Percentiles rank a stretch among this genome's conserved stretches.
These are phyloP conservation scores for Fragilariopsis cylindrus DNA, from an alignment of 108 stramenopile genomes.

Conservation along the genomic window DNA sequence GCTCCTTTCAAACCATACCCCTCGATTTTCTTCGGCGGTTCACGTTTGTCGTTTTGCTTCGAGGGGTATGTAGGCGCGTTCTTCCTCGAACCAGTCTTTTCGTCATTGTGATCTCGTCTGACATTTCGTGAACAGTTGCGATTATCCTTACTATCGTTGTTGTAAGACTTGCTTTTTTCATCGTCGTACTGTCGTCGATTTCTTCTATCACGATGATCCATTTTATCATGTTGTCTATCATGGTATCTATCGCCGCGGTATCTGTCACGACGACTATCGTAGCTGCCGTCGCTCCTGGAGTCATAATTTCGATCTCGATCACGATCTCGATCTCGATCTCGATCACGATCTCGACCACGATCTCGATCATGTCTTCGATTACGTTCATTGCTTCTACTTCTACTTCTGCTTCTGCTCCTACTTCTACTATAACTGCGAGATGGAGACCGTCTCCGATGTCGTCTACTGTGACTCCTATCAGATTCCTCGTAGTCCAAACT, in stretches of 20 bases:
- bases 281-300: slow-evolving; percentile 9
- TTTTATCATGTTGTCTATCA: slow-evolving; percentile 2
- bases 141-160: background rate
- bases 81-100: background rate
- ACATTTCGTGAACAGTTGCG: background rate
- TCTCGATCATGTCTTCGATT: background rate
- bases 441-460: slow-evolving; percentile 25
- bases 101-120: background rate
- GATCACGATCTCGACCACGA: background rate
- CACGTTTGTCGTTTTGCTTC: background rate
- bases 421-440: slow-evolving; percentile 18
- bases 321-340: slow-evolving; percentile 18
- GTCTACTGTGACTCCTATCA: slow-evolving; percentile 20
- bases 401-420: slow-evolving; percentile 20
- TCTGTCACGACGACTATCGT: slow-evolving; percentile 7
- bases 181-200: slow-evolving; percentile 26
- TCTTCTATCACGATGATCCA: slow-evolving; percentile 11
- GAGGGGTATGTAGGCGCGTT: background rate
- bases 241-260: background rate
- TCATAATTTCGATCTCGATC: slow-evolving; percentile 16
- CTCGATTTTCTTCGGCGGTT: slow-evolving; percentile 27
- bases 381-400: background rate
- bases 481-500: slow-evolving; percentile 16
- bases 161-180: background rate
- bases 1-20: slow-evolving; percentile 62